These are phyloP conservation scores for Umbellularia californica DNA, from an alignment of 164 flowering plant species.

Conservation along the genomic window DNA sequence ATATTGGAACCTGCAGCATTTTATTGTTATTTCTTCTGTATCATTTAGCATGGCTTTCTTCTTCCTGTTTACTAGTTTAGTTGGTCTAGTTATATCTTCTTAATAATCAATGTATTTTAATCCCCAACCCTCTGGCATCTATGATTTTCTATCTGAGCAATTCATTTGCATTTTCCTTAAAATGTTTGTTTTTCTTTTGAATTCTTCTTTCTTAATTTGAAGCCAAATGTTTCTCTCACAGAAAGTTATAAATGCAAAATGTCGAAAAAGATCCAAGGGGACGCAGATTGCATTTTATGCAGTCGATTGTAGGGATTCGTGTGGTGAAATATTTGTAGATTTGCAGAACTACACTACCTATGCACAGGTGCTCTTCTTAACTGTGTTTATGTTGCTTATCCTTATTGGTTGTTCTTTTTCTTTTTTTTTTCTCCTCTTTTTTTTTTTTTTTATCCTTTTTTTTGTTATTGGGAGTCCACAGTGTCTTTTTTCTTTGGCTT, in stretches of 20 bases:
- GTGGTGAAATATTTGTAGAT: slow-evolving; percentile 97
- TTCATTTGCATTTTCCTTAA: not conserved
- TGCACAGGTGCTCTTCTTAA: slow-evolving; percentile 47
- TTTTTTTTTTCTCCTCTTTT: not conserved
- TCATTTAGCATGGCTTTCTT: not conserved
- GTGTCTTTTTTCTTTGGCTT: not conserved
- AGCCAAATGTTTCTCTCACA: slow-evolving; percentile 23
- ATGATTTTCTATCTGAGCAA: not conserved
- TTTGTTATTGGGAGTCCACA: not conserved
- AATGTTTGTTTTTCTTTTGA: not conserved
- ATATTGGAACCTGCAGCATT: not conserved
- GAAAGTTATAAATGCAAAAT: slow-evolving; percentile 78
- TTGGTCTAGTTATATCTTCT: not conserved
- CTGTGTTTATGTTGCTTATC: not conserved
- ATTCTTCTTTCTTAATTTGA: slow-evolving; percentile 1
- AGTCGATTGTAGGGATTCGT: slow-evolving; percentile 84
- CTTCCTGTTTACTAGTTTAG: not conserved
- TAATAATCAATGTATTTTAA: no score
- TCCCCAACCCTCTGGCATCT: not conserved
- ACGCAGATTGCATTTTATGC: slow-evolving; percentile 66
- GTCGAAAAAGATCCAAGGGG: slow-evolving; percentile 61
- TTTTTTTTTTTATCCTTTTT: no score
- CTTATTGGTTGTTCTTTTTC: not conserved
- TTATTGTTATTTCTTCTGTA: not conserved
- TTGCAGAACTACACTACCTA: slow-evolving; percentile 65